A percentile compares a stretch with the other conserved stretches of the same genome.
phyloP scores from a whole-genome alignment of 108 stramenopile species.

The Pseudonitzschia pungens region DNA sequence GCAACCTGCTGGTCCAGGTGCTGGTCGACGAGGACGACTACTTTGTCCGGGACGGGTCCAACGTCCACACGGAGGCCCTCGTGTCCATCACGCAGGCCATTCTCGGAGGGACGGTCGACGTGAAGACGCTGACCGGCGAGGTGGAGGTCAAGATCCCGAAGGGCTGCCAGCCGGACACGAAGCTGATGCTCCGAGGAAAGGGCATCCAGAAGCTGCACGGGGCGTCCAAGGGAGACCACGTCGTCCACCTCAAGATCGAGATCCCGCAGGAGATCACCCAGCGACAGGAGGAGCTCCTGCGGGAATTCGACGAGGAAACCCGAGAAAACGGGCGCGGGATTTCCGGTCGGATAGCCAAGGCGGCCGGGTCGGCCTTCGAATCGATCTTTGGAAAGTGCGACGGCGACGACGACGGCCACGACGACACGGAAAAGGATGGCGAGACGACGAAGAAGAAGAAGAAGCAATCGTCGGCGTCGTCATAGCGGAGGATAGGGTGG shows the following conservation, averaged over 20 bases:
- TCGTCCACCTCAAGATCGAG: conserved; percentile 90
- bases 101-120: conserved; percentile 93
- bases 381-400: conserved; percentile 62
- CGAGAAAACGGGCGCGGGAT: conserved; percentile 54
- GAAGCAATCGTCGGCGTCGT: conserved; percentile 11
- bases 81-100: conserved; percentile 81
- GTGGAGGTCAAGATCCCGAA: conserved; percentile 94
- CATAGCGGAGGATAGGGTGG: background rate
- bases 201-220: conserved; percentile 81
- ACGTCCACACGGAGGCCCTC: conserved; percentile 84
- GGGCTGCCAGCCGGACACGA: conserved; percentile 90
- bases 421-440: conserved; percentile 18
- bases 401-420: conserved; percentile 12
- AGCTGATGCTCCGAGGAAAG: conserved; percentile 89
- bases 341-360: conserved; percentile 63
- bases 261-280: conserved; percentile 87
- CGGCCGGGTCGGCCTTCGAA: conserved; percentile 72
- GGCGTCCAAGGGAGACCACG: conserved; percentile 84
- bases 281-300: conserved; percentile 91
- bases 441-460: background rate
- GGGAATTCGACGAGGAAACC: conserved; percentile 89
- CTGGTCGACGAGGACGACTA: conserved; percentile 87
- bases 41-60: conserved; percentile 84
- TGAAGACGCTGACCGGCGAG: conserved; percentile 92
- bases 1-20: conserved; percentile 89